Base-by-base conservation (phyloP, 495 filamentous ascomycete genomes). In the Penicillium simplicissimum region DNA sequence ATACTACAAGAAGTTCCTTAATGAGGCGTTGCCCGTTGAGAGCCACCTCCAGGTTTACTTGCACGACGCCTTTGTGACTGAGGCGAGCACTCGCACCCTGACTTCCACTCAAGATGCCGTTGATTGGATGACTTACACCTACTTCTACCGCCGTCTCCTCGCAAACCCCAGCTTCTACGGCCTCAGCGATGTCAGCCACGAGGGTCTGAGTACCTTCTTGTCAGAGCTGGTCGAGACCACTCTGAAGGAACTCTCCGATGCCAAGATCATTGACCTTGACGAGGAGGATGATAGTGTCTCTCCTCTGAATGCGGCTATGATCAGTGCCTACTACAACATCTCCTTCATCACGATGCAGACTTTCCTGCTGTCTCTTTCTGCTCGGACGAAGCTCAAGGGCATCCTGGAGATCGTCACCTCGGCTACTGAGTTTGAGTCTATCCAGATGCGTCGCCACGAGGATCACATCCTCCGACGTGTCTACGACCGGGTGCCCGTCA, bases 291-390 rank as follows among this genome's bases (percentile, higher is more conserved):
- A 97, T 68, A 87, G 88, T 21, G 87, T 98, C 56, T 85, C 89
- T 8, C 92, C 95, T 21, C 83, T 96, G 62, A 97, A 99, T 66
- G 89, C 95, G 1, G 94, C 94, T 38, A 97, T 96, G 91, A 98
- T 99, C 70, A 93, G 91, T 8, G 92, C 95, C 3, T 98, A 98
- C 79, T 99, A 98, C 84, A 97, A 97, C 73, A 96, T 99, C 62
- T 98, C 96, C 17, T 97, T 97, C 78, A 89, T 96, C 75, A 99
- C 95, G 23, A 98, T 98, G 95, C 93, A 99, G 76, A 99, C 96
- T 5, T 96, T 98, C 83, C 80, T 98, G n/a, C 82, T 98, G n/a
- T 98, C 96, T 23, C 81, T 99, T 33, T 92, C 83, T 2, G 87
- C 84, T 43, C 90, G 88, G 58, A 97, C 92, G 4, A 97, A 96